Conservation (phyloP, 768 basidiomycete species). For the Auriscalpium microsporum region DNA sequence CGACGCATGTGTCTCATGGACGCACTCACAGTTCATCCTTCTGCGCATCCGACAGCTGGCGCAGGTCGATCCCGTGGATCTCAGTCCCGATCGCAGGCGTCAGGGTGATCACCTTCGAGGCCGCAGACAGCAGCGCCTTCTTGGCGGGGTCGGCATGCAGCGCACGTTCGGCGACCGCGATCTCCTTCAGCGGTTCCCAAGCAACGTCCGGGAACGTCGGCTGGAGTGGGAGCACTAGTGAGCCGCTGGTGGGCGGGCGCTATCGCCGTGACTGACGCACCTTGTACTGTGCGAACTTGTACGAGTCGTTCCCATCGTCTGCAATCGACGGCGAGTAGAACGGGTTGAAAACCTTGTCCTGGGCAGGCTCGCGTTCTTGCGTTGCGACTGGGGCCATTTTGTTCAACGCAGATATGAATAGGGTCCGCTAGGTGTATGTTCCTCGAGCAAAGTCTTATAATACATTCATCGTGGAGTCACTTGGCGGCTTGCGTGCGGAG, state of each 20-base stretch:
- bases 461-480: not conserved
- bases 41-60: slow-evolving; percentile 54
- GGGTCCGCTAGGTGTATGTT: not conserved
- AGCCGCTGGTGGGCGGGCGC: not conserved
- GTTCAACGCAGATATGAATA: not conserved
- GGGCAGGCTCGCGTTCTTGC: not conserved
- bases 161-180: slow-evolving; percentile 58
- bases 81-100: slow-evolving; percentile 74
- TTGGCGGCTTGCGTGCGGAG: slow-evolving; percentile 17
- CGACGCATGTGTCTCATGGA: not conserved
- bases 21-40: slow-evolving; percentile 68
- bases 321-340: slow-evolving; percentile 58
- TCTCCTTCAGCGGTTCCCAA: slow-evolving; percentile 55
- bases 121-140: slow-evolving; percentile 53
- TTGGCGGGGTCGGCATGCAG: slow-evolving; percentile 64
- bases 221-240: slow-evolving; percentile 26
- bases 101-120: slow-evolving; percentile 56
- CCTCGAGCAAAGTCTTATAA: no score
- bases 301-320: slow-evolving; percentile 42
- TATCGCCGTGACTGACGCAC: slow-evolving; percentile 23
- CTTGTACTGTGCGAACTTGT: slow-evolving; percentile 53
- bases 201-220: slow-evolving; percentile 54
- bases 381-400: slow-evolving; percentile 4
- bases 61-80: slow-evolving; percentile 62
- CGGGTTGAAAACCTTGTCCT: slow-evolving; percentile 39